Base-by-base conservation (phyloP, 768 basidiomycete species). In the Mycena latifolia region DNA sequence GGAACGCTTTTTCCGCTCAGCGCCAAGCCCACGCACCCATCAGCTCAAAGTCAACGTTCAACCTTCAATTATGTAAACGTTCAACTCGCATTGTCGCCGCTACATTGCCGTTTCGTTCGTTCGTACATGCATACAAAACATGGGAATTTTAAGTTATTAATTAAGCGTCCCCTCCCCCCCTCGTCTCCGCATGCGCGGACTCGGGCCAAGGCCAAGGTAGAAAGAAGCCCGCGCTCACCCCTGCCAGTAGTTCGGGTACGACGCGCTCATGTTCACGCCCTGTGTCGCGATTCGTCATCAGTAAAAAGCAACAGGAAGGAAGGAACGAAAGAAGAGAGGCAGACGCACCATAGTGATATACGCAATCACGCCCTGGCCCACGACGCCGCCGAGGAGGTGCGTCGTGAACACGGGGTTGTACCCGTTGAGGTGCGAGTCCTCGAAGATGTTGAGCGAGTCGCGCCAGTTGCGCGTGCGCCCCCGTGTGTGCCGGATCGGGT, bases 381-480 rank as follows among this genome's bases (percentile, higher is more conserved):
- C 74, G 0, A 88, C 83, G 2, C 84, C 84, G 2, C 86, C 86
- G 22, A 87, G 73, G 5, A 86, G 63, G 56, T 88, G 82, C 17
- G 83, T 76, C 63, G 80, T 83, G 74, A 88, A 87, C 17, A 86
- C 77, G 17, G 86, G 86, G 68, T 86, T 81, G 60, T 88, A 88
- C 51, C 17, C 82, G 80, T 71, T 87, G 82, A 8, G 81, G 51
- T 80, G 80, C 52, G 81, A 80, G 55, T 85, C 85, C 39, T 84
- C 81, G 61, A 86, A 87, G 61, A 87, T 85, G 53, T 86, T 86
- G 27, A 88, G 73, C 28, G 82, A 83, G 61, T 88, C 86, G 33
- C 81, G 78, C 77, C 81, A 81, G 69, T 88, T 88, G 24, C 84
- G 81, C 20, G 84, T 86, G 27, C 86, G 81, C 0, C 86, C 86